A percentile compares a stretch with the other conserved stretches of the same genome.
Evolutionary conservation across 768 basidiomycete species (phyloP).

Genomic region (Hericium rajendrae): DNA sequence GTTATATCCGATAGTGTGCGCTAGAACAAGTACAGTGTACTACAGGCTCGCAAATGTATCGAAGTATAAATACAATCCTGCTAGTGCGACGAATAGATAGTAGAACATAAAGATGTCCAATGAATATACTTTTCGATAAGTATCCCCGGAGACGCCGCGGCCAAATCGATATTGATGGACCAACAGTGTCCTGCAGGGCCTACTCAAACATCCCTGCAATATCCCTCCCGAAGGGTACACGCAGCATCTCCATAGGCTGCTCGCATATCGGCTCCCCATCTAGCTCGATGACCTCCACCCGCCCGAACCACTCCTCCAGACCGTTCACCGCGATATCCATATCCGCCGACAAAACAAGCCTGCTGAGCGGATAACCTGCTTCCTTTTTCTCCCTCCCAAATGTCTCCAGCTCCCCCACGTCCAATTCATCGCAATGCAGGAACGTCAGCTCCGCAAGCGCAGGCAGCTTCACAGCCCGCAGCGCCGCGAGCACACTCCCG

Average conservation of each 20-base stretch:
- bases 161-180: too few relatives aligned
- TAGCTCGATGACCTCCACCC: not conserved
- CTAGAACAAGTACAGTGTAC: too few relatives aligned
- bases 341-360: constrained; percentile 4
- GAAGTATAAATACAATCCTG: too few relatives aligned
- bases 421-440: constrained; percentile 6
- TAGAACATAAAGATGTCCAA: too few relatives aligned
- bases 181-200: not conserved
- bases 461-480: not conserved
- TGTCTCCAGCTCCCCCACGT: constrained; percentile 1
- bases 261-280: constrained; percentile 2
- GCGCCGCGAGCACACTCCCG: constrained; percentile 3
- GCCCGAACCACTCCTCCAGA: not conserved
- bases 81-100: too few relatives aligned
- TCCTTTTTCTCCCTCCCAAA: constrained; percentile 3
- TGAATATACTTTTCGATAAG: too few relatives aligned
- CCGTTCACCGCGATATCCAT: not conserved
- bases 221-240: constrained; percentile 12
- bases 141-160: too few relatives aligned
- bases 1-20: too few relatives aligned
- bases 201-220: not conserved
- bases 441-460: constrained; percentile 2
- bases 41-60: too few relatives aligned
- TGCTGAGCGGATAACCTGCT: not conserved
- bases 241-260: constrained; percentile 12